phyloP scores from a whole-genome alignment of 331 rosid species.

The Saraca asoca region DNA sequence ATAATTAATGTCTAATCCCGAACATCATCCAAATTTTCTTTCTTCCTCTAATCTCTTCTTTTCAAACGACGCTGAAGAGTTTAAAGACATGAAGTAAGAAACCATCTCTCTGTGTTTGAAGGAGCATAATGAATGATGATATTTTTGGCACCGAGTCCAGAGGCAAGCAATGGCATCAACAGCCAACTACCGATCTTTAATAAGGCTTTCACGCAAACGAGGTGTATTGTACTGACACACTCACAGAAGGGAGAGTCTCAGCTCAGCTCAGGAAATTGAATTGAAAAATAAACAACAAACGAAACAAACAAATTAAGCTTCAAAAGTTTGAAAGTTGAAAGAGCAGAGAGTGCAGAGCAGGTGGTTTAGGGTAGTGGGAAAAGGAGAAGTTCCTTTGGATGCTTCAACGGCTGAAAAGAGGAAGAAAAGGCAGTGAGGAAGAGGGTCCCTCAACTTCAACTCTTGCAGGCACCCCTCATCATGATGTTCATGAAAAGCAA shows the following conservation, averaged over 20 bases:
- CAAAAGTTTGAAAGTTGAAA: conserved; percentile 21
- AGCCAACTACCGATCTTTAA: conserved; percentile 11
- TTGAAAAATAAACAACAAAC: not conserved
- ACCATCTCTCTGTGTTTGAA: too few species aligned
- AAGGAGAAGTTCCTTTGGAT: not conserved
- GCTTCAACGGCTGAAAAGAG: not conserved
- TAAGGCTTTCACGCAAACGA: conserved; percentile 35
- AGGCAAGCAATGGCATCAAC: too few species aligned
- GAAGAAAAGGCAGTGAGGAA: too few species aligned
- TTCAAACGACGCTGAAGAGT: too few species aligned
- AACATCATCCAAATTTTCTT: too few species aligned
- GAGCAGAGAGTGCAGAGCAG: not conserved
- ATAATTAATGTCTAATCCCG: too few species aligned
- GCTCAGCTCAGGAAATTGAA: not conserved
- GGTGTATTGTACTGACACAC: conserved; percentile 30
- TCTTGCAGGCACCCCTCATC: not conserved
- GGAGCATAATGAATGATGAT: too few species aligned
- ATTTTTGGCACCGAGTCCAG: too few species aligned
- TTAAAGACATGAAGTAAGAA: too few species aligned
- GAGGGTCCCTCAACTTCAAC: not conserved
- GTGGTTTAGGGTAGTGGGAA: not conserved
- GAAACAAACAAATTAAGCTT: conserved; percentile 43
- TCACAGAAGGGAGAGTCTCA: not conserved
- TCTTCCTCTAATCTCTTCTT: too few species aligned
- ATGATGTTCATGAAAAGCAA: conserved; percentile 1